These are phyloP conservation scores for Curvularia lunata DNA, from an alignment of 2,329 filamentous ascomycete species.

Conservation along the genomic window DNA sequence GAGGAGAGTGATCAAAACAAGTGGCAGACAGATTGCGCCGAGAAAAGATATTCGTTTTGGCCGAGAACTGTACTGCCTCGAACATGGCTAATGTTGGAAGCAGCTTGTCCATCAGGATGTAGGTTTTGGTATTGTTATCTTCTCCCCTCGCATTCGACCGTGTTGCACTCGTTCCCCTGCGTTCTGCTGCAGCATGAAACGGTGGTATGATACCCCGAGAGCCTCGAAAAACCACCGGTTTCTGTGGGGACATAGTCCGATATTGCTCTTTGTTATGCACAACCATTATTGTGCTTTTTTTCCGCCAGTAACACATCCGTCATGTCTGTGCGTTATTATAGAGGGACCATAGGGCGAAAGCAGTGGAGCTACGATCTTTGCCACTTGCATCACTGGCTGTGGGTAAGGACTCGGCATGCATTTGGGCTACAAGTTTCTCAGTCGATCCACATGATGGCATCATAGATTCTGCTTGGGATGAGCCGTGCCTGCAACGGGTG, in stretches of 20 bases:
- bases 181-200: not conserved
- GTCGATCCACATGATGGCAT: not conserved
- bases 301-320: not conserved
- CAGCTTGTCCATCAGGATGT: not conserved
- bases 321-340: not conserved
- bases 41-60: not conserved
- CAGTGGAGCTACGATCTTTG: not conserved
- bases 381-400: not conserved
- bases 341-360: not conserved
- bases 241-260: not conserved
- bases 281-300: not conserved
- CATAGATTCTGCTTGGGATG: constrained; percentile 19
- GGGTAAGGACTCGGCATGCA: too few species aligned
- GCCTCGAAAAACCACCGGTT: not conserved
- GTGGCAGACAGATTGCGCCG: too few species aligned
- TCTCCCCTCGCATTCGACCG: not conserved
- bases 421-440: too few species aligned
- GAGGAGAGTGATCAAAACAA: not conserved
- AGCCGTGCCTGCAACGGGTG: constrained; percentile 14
- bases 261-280: not conserved
- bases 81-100: not conserved
- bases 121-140: not conserved
- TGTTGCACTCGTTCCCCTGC: not conserved
- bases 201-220: not conserved
- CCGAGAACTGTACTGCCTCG: not conserved